phyloP scores from a whole-genome alignment of 495 filamentous ascomycete species.

The Tuber magnatum region DNA sequence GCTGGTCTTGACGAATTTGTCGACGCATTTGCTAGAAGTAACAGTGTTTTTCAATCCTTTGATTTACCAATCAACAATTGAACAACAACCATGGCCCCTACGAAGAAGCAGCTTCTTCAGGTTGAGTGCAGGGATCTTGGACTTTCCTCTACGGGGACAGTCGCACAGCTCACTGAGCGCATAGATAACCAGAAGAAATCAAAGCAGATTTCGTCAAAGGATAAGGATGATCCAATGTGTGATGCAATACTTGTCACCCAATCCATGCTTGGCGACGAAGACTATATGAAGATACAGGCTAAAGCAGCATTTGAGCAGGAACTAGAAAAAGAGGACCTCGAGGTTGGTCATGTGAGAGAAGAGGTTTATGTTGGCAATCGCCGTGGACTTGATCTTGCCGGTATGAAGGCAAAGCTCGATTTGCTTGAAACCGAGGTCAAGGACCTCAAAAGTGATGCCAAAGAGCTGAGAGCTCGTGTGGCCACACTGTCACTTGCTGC shows the following conservation, averaged over 20 bases:
- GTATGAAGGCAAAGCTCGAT: too few relatives aligned
- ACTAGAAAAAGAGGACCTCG: conserved; percentile 16
- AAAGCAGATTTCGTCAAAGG: conserved; percentile 8
- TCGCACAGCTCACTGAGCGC: too few relatives aligned
- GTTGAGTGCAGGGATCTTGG: too few relatives aligned
- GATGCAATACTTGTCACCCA: conserved; percentile 17
- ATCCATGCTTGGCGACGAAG: conserved; percentile 8
- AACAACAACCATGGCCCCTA: too few relatives aligned
- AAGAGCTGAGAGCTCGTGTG: too few relatives aligned
- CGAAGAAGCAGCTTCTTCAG: too few relatives aligned
- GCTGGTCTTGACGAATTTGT: conserved; percentile 84
- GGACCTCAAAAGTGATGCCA: too few relatives aligned
- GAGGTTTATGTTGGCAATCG: conserved; percentile 10
- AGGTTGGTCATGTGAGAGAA: conserved; percentile 8
- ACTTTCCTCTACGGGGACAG: too few relatives aligned
- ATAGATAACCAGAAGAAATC: conserved; percentile 2
- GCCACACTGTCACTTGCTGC: too few relatives aligned
- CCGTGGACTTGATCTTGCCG: conserved; percentile 8
- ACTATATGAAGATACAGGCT: conserved; percentile 9
- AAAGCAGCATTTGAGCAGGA: conserved; percentile 12
- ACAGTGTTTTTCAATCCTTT: too few relatives aligned
- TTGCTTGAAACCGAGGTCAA: too few relatives aligned
- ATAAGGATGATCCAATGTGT: conserved; percentile 8
- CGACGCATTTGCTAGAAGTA: conserved; percentile 65
- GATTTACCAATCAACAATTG: too few relatives aligned